phyloP scores from a whole-genome alignment of 345 rosid species.

The Citrus maxima region DNA sequence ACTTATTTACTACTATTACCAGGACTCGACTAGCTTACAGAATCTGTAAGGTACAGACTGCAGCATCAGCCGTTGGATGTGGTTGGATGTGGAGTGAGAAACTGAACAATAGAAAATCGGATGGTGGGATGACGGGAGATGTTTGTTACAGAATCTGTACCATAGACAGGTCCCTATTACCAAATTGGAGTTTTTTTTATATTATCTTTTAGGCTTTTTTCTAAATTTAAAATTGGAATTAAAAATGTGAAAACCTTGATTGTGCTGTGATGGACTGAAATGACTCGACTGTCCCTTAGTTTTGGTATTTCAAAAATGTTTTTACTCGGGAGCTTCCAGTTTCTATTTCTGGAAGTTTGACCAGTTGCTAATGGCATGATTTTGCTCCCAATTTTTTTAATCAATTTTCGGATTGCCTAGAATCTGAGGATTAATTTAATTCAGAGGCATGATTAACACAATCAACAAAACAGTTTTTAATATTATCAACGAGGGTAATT shows the following conservation, averaged over 20 bases:
- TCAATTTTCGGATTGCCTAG: background rate
- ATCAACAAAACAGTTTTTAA: background rate
- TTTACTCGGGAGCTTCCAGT: background rate
- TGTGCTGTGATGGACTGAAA: background rate
- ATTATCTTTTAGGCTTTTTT: background rate
- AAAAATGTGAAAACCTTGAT: background rate
- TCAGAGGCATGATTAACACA: background rate
- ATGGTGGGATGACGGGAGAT: too few species aligned
- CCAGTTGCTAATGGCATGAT: background rate
- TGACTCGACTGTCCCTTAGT: conserved; percentile 18
- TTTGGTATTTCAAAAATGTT: conserved; percentile 9
- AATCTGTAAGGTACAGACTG: too few species aligned
- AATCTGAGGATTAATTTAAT: background rate
- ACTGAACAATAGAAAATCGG: too few species aligned
- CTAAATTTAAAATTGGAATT: background rate
- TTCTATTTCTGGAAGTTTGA: background rate
- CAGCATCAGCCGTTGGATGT: too few species aligned
- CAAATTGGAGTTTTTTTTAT: background rate
- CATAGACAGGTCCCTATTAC: too few species aligned
- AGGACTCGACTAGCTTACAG: too few species aligned
- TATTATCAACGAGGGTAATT: background rate
- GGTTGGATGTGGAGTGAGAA: too few species aligned
- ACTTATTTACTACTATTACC: background rate
- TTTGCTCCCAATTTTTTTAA: background rate
- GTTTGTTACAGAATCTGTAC: too few species aligned